Base-by-base conservation (phyloP, 768 basidiomycete species). In the Collybia mongolica region DNA sequence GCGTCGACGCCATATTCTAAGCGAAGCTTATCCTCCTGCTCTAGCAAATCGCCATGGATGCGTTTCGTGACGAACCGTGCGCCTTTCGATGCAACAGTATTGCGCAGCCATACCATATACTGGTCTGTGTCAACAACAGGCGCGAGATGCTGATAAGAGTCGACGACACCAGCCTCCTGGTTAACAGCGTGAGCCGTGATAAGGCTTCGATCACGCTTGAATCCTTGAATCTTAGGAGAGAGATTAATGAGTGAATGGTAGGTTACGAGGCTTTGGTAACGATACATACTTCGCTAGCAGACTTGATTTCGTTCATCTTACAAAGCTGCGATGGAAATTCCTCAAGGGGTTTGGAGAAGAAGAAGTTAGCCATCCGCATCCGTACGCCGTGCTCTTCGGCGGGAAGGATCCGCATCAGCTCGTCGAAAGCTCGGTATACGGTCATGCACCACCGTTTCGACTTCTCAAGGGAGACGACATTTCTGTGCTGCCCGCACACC, bases 111-210 rank as follows among this genome's bases (percentile, higher is more conserved):
- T 42, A 54, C 51, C 67, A 71, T 71, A 52, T 63, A 64, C 23
- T 50, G 55, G 58, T 72, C 70, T 24, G 70, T 71, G 53, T 72
- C 70, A 48, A 72, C 63, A 48, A 68, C 61, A 17, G 69, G 70
- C 5, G 67, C 61, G 18, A 64, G 54, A 38, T 64, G 60, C 51
- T 68, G 59, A 53, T 72, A 72, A 8, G 69, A 65, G 40, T 72
- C 69, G n/a, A 67, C 62, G 18, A 63, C 67, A 12, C 67, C 67
- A 19, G 56, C 56, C 14, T 60, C 37, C 29, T 60, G 58, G 53
- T 66, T 65, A 37, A 70, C 64, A 3, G 59, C 54, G 36, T 63
- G 65, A 45, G 64, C 50, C 12, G 45, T 48, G 29, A 65, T 57
- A 17, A 69, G 55, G n/a, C 36, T 49, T 24, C 57, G 23, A 19